Evolutionary conservation across 257 asterid genomes (phyloP).

Genomic region (Leptodermis oblonga): DNA sequence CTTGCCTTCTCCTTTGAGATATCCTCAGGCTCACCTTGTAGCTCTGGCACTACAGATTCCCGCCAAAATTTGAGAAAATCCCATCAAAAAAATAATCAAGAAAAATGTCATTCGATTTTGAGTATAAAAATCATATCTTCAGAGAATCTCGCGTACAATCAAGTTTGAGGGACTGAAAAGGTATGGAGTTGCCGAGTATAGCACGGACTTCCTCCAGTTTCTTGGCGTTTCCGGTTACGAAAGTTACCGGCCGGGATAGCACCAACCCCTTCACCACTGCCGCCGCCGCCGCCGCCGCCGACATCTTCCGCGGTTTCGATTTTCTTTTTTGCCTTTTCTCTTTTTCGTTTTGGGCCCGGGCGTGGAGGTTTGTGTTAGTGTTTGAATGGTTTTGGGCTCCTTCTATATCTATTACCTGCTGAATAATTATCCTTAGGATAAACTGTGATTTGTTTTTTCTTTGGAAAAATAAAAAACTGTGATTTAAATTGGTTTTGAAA

Average conservation of each 20-base stretch:
- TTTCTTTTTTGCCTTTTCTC: too few species aligned
- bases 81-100: not conserved
- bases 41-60: conserved; percentile 59
- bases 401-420: too few species aligned
- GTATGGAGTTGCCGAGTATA: conserved; percentile 76
- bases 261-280: conserved; percentile 33
- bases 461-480: too few species aligned
- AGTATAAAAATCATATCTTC: not conserved
- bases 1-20: conserved; percentile 90
- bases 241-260: conserved; percentile 76
- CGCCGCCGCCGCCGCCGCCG: conserved; percentile 40
- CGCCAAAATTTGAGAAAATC: not conserved
- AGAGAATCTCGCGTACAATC: conserved; percentile 38
- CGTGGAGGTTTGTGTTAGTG: not conserved
- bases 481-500: too few species aligned
- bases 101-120: not conserved
- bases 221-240: conserved; percentile 92
- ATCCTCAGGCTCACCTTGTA: conserved; percentile 97
- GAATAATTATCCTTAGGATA: too few species aligned
- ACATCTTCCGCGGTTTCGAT: conserved; percentile 30
- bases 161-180: conserved; percentile 77
- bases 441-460: too few species aligned
- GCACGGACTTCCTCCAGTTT: conserved; percentile 87
- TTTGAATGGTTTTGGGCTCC: too few species aligned
- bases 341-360: not conserved